These are phyloP conservation scores for Allodekkera sacchari DNA, from an alignment of 805 yeast genomes.

Conservation along the genomic window DNA sequence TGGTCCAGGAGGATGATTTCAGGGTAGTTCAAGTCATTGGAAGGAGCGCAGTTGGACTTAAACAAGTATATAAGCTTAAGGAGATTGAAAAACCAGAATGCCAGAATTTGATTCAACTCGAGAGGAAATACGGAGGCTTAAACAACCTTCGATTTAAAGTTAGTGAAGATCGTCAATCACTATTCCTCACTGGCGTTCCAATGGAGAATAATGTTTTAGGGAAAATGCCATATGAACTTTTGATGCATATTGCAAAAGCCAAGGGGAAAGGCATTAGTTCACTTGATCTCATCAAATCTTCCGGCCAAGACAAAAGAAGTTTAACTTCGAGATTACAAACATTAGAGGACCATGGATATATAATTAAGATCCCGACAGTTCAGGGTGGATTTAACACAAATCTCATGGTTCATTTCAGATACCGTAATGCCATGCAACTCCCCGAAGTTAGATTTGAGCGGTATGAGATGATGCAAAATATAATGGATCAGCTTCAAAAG, in stretches of 20 bases:
- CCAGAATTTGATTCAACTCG: slow-evolving; percentile 4
- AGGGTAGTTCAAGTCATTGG: slow-evolving; percentile 7
- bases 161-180: slow-evolving; percentile 49
- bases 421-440: slow-evolving; percentile 9
- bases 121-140: slow-evolving; percentile 7
- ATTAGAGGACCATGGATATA: slow-evolving; percentile 41
- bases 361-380: slow-evolving; percentile 30
- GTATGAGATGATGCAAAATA: slow-evolving; percentile 16
- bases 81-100: slow-evolving; percentile 6
- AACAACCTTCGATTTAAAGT: slow-evolving; percentile 26
- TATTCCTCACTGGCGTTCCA: slow-evolving; percentile 47
- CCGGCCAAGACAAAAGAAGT: slow-evolving; percentile 68
- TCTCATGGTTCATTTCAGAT: slow-evolving; percentile 43
- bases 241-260: slow-evolving; percentile 52
- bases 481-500: slow-evolving; percentile 41
- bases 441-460: slow-evolving; percentile 11
- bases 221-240: slow-evolving; percentile 42
- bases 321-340: slow-evolving; percentile 53
- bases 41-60: slow-evolving; percentile 1
- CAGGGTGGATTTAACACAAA: slow-evolving; percentile 45
- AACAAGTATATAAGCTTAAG: slow-evolving; percentile 3
- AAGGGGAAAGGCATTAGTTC: slow-evolving; percentile 53
- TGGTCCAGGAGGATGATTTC: slow-evolving; percentile 21
- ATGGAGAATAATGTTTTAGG: slow-evolving; percentile 47
- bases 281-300: slow-evolving; percentile 41